Evolutionary conservation across 2,329 filamentous ascomycete genomes (phyloP).

Genomic region (Stagonosporopsis tanaceti): DNA sequence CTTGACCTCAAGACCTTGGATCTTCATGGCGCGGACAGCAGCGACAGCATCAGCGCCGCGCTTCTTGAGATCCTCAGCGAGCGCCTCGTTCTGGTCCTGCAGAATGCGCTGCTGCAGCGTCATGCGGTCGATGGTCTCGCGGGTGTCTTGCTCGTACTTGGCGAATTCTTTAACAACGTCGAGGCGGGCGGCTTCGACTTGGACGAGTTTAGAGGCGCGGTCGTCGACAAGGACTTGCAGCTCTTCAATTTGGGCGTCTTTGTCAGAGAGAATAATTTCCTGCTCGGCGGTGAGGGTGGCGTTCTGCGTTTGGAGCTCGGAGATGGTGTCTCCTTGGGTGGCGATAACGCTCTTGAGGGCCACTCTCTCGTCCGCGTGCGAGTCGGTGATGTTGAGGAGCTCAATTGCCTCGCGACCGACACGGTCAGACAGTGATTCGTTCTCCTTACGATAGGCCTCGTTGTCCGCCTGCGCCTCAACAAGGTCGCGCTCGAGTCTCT

Average conservation of each 20-base stretch:
- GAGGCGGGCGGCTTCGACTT: slow-evolving; percentile 41
- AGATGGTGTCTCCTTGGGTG: slow-evolving; percentile 51
- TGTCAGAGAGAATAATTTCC: slow-evolving; percentile 35
- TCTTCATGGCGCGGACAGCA: slow-evolving; percentile 45
- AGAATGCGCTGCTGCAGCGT: slow-evolving; percentile 37
- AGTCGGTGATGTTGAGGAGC: slow-evolving; percentile 39
- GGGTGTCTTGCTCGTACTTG: slow-evolving; percentile 36
- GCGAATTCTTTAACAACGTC: slow-evolving; percentile 45
- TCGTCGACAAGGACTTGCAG: slow-evolving; percentile 46
- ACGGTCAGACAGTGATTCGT: slow-evolving; percentile 38
- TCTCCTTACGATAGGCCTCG: slow-evolving; percentile 36
- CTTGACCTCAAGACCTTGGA: slow-evolving; percentile 42
- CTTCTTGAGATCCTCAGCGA: slow-evolving; percentile 37
- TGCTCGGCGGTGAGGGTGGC: slow-evolving; percentile 36
- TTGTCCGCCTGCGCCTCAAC: slow-evolving; percentile 32
- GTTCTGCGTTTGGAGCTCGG: slow-evolving; percentile 38
- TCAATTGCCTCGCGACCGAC: slow-evolving; percentile 42
- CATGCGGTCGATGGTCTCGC: slow-evolving; percentile 44
- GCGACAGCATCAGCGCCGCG: slow-evolving; percentile 40
- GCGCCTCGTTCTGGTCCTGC: slow-evolving; percentile 41
- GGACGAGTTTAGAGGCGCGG: slow-evolving; percentile 42
- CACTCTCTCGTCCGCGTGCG: slow-evolving; percentile 40
- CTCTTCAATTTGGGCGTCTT: slow-evolving; percentile 42
- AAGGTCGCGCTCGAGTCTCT: slow-evolving; percentile 33
- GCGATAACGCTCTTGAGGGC: slow-evolving; percentile 49